Base-by-base conservation (phyloP, 108 stramenopile species). In the Pseudonitzschia pungens region DNA sequence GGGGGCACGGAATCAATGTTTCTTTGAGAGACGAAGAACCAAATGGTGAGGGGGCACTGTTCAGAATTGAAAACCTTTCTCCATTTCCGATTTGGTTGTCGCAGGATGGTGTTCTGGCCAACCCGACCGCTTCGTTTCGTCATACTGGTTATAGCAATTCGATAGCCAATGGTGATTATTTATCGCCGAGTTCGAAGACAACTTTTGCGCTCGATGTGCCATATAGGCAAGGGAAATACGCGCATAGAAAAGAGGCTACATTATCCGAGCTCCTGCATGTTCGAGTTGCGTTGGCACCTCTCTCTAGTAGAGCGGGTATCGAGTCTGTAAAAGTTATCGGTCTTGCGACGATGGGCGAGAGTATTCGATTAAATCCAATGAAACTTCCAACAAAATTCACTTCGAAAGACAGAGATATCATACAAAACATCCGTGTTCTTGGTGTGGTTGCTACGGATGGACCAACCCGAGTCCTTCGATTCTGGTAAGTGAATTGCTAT, bases 191-290 rank as follows among this genome's bases (percentile, higher is more conserved):
- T 24, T 60, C 80, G 24, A 69, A 65, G 18, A 72, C 63, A 28
- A 70, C 85, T 4, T 91, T 86, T 77, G 87, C 83, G 0, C 73
- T 91, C 28, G 90, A 91, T 76, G 83, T 87, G 15, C 90, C 90
- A 20, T 88, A 76, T 73, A 75, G 90, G 14, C 85, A 87, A 75
- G 90, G 86, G 50, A 89, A 89, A 63, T 87, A 87, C 67, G 83
- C 76, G 18, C 65, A 77, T 21, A 40, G 87, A 22, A 83, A 78
- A 50, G 82, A 85, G 24, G 87, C 85, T 20, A 71, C 87, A 2
- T 57, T 86, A 62, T 52, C 42, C 12, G 86, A 91, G 70, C 81
- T 91, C 14, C 71, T 87, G 26, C 74, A 77, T 21, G 68, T 86
- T 22, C 80, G 88, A 51, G 67, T 87, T 36, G 83, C 77, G n/a